Evolutionary conservation across 2,329 filamentous ascomycete genomes (phyloP).

Genomic region (Cladophialophora immunda): DNA sequence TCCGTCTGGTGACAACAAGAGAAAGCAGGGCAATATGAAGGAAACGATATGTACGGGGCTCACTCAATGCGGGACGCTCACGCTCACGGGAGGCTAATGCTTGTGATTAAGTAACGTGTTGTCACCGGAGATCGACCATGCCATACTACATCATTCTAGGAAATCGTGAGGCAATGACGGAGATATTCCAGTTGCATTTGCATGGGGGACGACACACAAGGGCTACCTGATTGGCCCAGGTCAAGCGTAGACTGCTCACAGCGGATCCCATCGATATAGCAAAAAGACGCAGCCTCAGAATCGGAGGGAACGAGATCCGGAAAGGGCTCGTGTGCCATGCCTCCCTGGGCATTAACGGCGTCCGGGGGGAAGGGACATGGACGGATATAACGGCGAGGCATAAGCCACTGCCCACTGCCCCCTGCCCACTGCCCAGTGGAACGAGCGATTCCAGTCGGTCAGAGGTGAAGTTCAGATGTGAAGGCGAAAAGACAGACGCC

Average conservation of each 20-base stretch:
- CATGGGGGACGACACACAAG: background rate
- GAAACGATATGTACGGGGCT: background rate
- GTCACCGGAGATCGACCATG: background rate
- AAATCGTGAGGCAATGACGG: constrained; percentile 19
- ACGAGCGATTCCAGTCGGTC: too few species aligned
- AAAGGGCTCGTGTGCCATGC: background rate
- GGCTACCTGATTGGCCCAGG: constrained; percentile 1
- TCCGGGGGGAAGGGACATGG: background rate
- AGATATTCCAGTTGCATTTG: constrained; percentile 6
- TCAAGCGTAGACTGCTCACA: background rate
- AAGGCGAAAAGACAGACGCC: background rate
- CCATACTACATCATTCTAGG: constrained; percentile 21
- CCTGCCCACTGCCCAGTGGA: too few species aligned
- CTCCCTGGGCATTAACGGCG: background rate
- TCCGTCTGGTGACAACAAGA: background rate
- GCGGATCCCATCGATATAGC: background rate
- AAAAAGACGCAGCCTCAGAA: background rate
- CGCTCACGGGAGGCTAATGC: background rate
- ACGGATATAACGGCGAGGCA: background rate
- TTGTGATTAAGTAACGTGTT: background rate
- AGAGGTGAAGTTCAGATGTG: too few species aligned
- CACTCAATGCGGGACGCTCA: background rate
- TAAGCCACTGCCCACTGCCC: background rate
- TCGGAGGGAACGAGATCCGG: constrained; percentile 1
- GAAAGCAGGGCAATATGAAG: constrained; percentile 6